These are phyloP conservation scores for Capsicum pubescens DNA, from an alignment of 257 asterid genomes.

Conservation along the genomic window DNA sequence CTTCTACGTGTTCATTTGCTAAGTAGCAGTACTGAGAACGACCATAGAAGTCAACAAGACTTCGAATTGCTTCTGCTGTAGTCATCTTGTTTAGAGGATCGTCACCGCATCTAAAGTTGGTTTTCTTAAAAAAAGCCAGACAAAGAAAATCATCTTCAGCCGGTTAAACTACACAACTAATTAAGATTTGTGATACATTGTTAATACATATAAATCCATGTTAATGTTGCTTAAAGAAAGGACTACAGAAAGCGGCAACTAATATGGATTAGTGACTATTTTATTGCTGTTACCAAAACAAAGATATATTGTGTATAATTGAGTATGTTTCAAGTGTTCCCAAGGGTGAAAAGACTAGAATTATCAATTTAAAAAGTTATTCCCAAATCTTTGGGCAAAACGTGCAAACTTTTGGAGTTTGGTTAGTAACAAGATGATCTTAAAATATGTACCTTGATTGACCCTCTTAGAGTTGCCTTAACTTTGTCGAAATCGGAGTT, in stretches of 20 bases:
- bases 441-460: conserved; percentile 72
- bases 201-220: too few relatives aligned
- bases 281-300: too few relatives aligned
- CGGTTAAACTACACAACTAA: neutral
- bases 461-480: conserved; percentile 89
- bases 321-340: too few relatives aligned
- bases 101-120: conserved; percentile 39
- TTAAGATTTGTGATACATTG: too few relatives aligned
- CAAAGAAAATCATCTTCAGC: neutral
- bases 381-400: neutral
- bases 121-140: neutral
- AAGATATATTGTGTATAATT: too few relatives aligned
- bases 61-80: conserved; percentile 78
- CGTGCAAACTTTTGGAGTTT: neutral
- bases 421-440: conserved; percentile 10
- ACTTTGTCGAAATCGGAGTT: conserved; percentile 97
- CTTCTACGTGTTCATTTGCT: conserved; percentile 78
- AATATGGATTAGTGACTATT: too few relatives aligned
- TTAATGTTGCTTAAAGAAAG: too few relatives aligned
- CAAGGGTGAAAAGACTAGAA: too few relatives aligned
- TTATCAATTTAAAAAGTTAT: neutral
- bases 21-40: conserved; percentile 61
- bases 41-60: conserved; percentile 64
- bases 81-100: conserved; percentile 92
- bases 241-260: too few relatives aligned